These are phyloP conservation scores for Nissolia schottii DNA, from an alignment of 306 rosid genomes.

Conservation along the genomic window DNA sequence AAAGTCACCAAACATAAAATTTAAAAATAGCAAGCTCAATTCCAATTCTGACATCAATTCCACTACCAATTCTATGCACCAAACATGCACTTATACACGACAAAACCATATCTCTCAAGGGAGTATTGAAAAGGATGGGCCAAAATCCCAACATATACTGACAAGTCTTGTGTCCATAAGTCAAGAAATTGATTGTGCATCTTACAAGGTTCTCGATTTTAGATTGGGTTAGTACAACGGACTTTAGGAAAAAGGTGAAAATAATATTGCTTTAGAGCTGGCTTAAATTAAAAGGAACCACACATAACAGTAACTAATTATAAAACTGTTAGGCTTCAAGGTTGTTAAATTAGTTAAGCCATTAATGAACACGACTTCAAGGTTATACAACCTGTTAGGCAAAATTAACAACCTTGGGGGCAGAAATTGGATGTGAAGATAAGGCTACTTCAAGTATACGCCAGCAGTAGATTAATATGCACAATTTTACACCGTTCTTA, in stretches of 20 bases:
- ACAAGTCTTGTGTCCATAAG: neutral
- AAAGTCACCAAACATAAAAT: no score
- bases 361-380: neutral
- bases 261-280: neutral
- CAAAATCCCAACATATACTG: neutral
- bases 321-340: neutral
- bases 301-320: neutral
- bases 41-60: no score
- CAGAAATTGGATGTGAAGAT: neutral
- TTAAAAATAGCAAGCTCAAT: no score
- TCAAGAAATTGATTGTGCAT: neutral
- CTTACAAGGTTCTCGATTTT: neutral
- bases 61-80: no score
- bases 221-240: slow-evolving; percentile 29
- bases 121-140: neutral
- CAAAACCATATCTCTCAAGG: neutral
- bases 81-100: no score
- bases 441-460: neutral
- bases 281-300: neutral
- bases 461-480: no score
- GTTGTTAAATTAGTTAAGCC: neutral
- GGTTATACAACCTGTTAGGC: neutral
- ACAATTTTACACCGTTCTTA: neutral
- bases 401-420: neutral
- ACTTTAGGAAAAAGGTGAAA: neutral